Percentiles rank a stretch among this genome's conserved stretches.
These are phyloP conservation scores for Letharia columbiana DNA, from an alignment of 495 filamentous ascomycete genomes.

Conservation along the genomic window DNA sequence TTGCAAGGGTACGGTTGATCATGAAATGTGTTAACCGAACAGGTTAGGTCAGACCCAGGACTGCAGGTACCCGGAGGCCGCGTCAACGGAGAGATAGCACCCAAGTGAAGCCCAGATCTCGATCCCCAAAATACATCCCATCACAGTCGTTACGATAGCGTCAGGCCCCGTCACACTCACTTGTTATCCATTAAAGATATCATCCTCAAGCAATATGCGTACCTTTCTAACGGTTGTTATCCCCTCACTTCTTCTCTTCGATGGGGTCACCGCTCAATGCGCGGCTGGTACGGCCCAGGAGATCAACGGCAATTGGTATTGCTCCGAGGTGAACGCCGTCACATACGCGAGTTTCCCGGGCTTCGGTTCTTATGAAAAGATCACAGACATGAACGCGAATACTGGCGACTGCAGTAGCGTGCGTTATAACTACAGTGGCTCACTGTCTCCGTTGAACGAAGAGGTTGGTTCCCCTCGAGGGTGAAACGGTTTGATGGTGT, in stretches of 20 bases:
- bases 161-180: no score
- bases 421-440: slow-evolving; percentile 44
- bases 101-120: no score
- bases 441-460: slow-evolving; percentile 55
- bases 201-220: not conserved
- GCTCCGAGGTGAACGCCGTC: slow-evolving; percentile 49
- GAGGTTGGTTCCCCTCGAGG: slow-evolving; percentile 42
- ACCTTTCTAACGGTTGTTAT: not conserved
- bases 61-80: no score
- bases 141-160: no score
- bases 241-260: not conserved
- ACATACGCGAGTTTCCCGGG: slow-evolving; percentile 50
- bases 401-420: slow-evolving; percentile 46
- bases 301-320: slow-evolving; percentile 39
- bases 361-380: slow-evolving; percentile 49
- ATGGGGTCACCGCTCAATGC: no score
- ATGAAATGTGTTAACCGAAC: no score
- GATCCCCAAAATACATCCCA: no score
- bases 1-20: no score
- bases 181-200: no score
- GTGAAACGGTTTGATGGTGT: not conserved
- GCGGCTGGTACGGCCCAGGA: slow-evolving; percentile 9
- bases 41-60: no score
- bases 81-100: no score
- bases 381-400: slow-evolving; percentile 47